Base-by-base conservation (phyloP, 768 basidiomycete species). In the Suillus spraguei region DNA sequence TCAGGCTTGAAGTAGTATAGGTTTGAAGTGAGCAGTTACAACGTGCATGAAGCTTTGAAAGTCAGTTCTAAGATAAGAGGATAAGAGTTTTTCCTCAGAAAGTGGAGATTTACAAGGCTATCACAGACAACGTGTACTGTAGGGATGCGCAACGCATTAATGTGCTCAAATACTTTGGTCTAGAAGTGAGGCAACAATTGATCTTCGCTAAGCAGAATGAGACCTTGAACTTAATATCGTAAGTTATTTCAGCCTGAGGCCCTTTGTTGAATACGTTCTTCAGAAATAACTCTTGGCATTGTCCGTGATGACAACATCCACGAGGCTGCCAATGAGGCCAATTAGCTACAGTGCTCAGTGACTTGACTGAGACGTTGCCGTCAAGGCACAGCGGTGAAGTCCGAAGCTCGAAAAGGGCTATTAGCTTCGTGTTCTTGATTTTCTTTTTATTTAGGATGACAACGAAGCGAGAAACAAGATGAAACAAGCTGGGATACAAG, bases 11-110 rank as follows among this genome's bases (percentile, higher is more conserved):
- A 97, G 97, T 62, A 98, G 83, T 64, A 98, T 80, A 42, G 95
- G 93, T 79, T 97, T 94, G 0, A 96, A 94, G 68, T 97, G 96
- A 13, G 95, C 87, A 33, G 93, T 94, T 60, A 97, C 90, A 68
- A 98, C 84, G 73, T 99, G 97, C 6, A 97, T 95, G 80, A 86
- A 2, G 28, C 28, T 28, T 28, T 28, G 4, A 28, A 97, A 82
- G 77, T 5, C 82, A 82, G 65, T 81, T 81, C 53, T 80, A 77
- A 24, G 87, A 83, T 6, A 97, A 82, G 36, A 96, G 70, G 87
- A 83, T 6, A 97, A 82, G 36, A 96, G 70, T 49, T 49, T 49
- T 64, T 85, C 85, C 72, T 94, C 87, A 24, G 99, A 76, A 49
- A 97, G 82, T 7, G 95, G 96, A 2, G n/a, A 46, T 47, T 22